phyloP scores from a whole-genome alignment of 2,329 filamentous ascomycete species.

The Mycosphaerelloides madeirae region DNA sequence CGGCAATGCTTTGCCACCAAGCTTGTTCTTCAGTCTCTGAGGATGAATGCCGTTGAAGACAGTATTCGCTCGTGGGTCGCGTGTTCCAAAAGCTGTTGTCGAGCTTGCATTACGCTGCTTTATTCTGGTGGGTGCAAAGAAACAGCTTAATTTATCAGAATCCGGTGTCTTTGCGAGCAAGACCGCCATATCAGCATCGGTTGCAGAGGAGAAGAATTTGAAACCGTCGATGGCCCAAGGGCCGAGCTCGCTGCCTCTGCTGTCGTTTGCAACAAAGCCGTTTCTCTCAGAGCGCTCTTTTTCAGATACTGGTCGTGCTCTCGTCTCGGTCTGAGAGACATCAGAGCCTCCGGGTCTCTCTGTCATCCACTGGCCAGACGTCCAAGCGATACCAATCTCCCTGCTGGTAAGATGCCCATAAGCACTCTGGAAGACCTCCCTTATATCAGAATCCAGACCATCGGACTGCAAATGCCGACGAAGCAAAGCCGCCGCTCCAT shows the following conservation, averaged over 20 bases:
- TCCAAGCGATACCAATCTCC: conserved; percentile 57
- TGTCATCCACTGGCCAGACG: conserved; percentile 74
- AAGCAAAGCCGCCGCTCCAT: conserved; percentile 53
- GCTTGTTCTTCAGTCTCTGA: conserved; percentile 66
- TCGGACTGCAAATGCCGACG: conserved; percentile 32
- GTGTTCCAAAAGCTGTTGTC: conserved; percentile 52
- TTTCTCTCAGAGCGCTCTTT: conserved; percentile 2
- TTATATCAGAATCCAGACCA: conserved; percentile 8
- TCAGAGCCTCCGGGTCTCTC: conserved; percentile 66
- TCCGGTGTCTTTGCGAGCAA: conserved; percentile 50
- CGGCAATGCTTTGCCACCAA: conserved; percentile 64
- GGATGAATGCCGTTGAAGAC: conserved; percentile 61
- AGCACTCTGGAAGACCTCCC: conserved; percentile 21
- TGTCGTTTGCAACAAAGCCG: not conserved
- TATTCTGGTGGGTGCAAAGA: conserved; percentile 61
- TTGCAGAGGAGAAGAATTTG: conserved; percentile 68
- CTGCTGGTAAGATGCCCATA: conserved; percentile 52
- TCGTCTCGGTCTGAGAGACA: conserved; percentile 63
- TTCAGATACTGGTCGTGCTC: too few relatives aligned
- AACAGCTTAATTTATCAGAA: conserved; percentile 51
- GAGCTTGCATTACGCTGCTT: conserved; percentile 50
- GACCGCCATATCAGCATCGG: conserved; percentile 60
- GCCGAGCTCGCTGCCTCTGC: conserved; percentile 18
- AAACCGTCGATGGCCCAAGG: conserved; percentile 59
- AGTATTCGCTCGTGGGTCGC: conserved; percentile 10